A percentile compares a stretch with the other conserved stretches of the same genome.
These are phyloP conservation scores for Ogataea paradorogensis DNA, from an alignment of 805 yeast species.

Conservation along the genomic window DNA sequence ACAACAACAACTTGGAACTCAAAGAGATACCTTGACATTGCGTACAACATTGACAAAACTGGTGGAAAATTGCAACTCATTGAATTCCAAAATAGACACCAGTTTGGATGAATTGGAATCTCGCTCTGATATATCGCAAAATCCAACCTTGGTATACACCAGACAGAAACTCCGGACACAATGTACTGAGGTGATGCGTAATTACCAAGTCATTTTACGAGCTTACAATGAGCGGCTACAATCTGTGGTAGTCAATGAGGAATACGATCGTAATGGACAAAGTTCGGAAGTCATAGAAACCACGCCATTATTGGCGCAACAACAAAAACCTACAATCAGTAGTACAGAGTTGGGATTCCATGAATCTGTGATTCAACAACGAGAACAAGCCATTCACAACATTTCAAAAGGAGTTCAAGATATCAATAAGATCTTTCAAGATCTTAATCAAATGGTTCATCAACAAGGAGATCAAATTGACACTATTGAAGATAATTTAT, in stretches of 20 bases:
- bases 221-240: slow-evolving; percentile 49
- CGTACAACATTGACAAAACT: slow-evolving; percentile 34
- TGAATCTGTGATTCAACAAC: slow-evolving; percentile 59
- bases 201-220: slow-evolving; percentile 41
- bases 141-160: slow-evolving; percentile 32
- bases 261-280: slow-evolving; percentile 20
- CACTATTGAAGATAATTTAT: slow-evolving; percentile 75
- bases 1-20: slow-evolving; percentile 50
- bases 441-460: slow-evolving; percentile 69
- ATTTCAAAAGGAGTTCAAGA: slow-evolving; percentile 79
- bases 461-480: slow-evolving; percentile 87
- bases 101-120: slow-evolving; percentile 15
- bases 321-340: slow-evolving; percentile 29
- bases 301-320: slow-evolving; percentile 23
- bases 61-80: slow-evolving; percentile 16
- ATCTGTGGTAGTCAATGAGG: slow-evolving; percentile 36
- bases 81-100: slow-evolving; percentile 17
- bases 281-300: slow-evolving; percentile 16
- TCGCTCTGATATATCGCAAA: not conserved
- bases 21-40: slow-evolving; percentile 41
- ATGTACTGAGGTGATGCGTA: slow-evolving; percentile 48
- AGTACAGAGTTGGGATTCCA: slow-evolving; percentile 61
- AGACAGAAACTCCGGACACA: slow-evolving; percentile 56
- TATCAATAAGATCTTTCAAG: slow-evolving; percentile 81
- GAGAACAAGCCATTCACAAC: slow-evolving; percentile 68